Conservation (phyloP, 305 asterid genomes). For the Solanum hybrid region DNA sequence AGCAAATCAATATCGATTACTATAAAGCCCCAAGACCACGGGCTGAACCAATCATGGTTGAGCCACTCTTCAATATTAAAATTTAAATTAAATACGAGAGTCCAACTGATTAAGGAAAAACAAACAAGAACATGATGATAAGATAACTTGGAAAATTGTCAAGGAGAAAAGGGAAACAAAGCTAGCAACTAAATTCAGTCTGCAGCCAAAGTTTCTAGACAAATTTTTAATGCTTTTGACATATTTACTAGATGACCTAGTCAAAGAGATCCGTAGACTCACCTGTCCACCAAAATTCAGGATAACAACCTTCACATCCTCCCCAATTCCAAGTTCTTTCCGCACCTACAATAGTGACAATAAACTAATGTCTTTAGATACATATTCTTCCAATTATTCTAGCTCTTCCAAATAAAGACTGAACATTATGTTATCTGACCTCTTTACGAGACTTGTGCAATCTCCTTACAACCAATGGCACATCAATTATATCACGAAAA, state of each 20-base stretch:
- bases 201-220: not conserved
- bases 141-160: not conserved
- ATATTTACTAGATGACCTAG: not conserved
- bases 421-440: conserved; percentile 28
- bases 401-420: not conserved
- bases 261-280: not conserved
- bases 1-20: not conserved
- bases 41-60: not conserved
- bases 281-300: conserved; percentile 99
- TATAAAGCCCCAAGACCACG: not conserved
- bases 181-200: not conserved
- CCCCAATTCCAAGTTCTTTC: conserved; percentile 68
- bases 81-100: not conserved
- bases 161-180: not conserved
- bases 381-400: not conserved
- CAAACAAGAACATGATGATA: not conserved
- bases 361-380: not conserved
- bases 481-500: conserved; percentile 89
- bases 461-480: conserved; percentile 95
- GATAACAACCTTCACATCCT: conserved; percentile 75
- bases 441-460: conserved; percentile 72
- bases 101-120: not conserved
- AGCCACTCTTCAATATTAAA: not conserved
- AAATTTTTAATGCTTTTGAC: not conserved
- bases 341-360: conserved; percentile 49